Conservation (phyloP, 441 rosid species). For the Erysimum cheiri region DNA sequence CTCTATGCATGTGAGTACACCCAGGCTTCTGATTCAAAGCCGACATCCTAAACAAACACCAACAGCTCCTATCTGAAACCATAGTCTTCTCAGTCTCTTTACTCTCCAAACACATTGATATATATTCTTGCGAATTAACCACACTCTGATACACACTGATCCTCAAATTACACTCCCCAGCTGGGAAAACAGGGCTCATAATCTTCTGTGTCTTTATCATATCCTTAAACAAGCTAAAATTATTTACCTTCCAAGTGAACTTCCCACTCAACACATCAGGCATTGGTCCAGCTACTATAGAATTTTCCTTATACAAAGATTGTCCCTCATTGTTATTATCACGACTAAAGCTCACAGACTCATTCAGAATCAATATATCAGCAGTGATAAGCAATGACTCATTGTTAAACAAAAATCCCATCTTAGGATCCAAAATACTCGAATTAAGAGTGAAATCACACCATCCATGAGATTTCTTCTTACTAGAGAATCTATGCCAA, state of each 20-base stretch:
- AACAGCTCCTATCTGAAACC: conserved; percentile 77
- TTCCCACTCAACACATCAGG: conserved; percentile 93
- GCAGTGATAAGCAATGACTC: conserved; percentile 85
- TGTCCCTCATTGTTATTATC: conserved; percentile 77
- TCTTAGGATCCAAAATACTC: conserved; percentile 80
- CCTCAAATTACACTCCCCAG: conserved; percentile 95
- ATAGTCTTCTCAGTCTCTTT: conserved; percentile 81
- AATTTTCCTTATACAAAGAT: conserved; percentile 53
- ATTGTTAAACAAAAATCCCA: conserved; percentile 77
- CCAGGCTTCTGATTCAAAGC: conserved; percentile 91
- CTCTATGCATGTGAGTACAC: conserved; percentile 88
- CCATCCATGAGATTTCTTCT: conserved; percentile 99
- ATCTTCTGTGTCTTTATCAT: conserved; percentile 99
- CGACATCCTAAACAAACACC: conserved; percentile 98
- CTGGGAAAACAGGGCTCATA: conserved; percentile 98
- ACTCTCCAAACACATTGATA: conserved; percentile 97
- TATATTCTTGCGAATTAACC: conserved; percentile 77
- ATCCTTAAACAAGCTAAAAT: conserved; percentile 91
- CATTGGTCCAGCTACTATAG: conserved; percentile 62
- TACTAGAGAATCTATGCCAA: conserved; percentile 93
- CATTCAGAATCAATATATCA: conserved; percentile 87
- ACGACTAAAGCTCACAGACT: conserved; percentile 78
- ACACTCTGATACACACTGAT: conserved; percentile 94
- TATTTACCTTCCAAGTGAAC: conserved; percentile 97
- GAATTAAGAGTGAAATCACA: conserved; percentile 94